Conservation (phyloP, 2,329 filamentous ascomycete species). For the Trichoderma breve region DNA sequence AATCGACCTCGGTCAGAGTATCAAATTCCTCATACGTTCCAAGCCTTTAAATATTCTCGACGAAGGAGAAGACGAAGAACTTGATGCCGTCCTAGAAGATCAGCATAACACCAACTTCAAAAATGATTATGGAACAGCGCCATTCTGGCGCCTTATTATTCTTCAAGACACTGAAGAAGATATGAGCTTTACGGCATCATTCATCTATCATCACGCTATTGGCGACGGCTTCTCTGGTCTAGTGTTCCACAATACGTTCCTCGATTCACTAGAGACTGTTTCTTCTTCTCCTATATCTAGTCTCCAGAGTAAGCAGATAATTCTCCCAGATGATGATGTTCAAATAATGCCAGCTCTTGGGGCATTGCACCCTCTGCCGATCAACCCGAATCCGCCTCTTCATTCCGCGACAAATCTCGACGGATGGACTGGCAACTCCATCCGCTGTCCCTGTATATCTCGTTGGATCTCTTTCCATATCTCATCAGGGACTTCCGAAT, state of each 20-base stretch:
- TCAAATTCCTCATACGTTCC: not conserved
- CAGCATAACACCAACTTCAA: not conserved
- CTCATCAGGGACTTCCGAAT: not conserved
- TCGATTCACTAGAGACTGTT: slow-evolving; percentile 33
- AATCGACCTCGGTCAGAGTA: not conserved
- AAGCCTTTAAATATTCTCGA: not conserved
- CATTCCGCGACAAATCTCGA: not conserved
- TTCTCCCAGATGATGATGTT: not conserved
- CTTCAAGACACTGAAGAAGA: slow-evolving; percentile 29
- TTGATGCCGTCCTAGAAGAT: not conserved
- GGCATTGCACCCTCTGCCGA: not conserved
- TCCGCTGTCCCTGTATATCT: not conserved
- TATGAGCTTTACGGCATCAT: slow-evolving; percentile 40
- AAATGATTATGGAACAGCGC: not conserved
- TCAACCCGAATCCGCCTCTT: not conserved
- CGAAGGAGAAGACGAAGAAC: not conserved
- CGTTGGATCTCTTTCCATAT: not conserved
- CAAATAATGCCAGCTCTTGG: not conserved
- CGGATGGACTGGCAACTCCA: not conserved
- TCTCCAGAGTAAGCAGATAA: not conserved
- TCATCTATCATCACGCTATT: slow-evolving; percentile 48
- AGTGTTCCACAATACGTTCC: slow-evolving; percentile 44
- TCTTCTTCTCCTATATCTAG: not conserved
- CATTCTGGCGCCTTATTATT: not conserved
- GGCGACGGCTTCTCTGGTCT: slow-evolving; percentile 46